A percentile compares a stretch with the other conserved stretches of the same genome.
phyloP scores from a whole-genome alignment of 2,329 filamentous ascomycete genomes.

The Cytospora leucostoma region DNA sequence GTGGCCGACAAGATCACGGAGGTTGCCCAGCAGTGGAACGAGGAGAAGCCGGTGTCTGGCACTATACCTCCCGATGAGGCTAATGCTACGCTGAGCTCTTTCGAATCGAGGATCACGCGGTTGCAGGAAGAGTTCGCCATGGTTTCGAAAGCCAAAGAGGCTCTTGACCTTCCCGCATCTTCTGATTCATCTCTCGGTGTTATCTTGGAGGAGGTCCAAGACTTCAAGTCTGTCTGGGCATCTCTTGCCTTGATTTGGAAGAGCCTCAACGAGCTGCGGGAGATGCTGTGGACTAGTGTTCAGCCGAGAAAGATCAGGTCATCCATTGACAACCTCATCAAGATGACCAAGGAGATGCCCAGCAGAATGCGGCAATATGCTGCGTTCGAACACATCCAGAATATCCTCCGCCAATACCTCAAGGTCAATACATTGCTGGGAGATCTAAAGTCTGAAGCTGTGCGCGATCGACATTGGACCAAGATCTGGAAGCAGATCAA shows the following conservation, averaged over 20 bases:
- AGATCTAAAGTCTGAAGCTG: conserved; percentile 94
- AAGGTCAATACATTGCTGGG: conserved; percentile 88
- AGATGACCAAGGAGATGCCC: conserved; percentile 99
- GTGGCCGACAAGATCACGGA: conserved; percentile 86
- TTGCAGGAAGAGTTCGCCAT: conserved; percentile 88
- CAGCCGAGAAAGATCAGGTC: conserved; percentile 90
- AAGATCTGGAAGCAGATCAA: conserved; percentile 97
- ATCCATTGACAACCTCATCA: conserved; percentile 87
- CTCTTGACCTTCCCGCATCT: conserved; percentile 81
- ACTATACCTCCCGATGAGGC: conserved; percentile 89
- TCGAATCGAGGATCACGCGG: conserved; percentile 81
- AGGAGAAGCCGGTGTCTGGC: conserved; percentile 95
- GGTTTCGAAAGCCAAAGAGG: conserved; percentile 95
- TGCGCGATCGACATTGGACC: conserved; percentile 94
- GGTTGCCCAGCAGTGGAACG: conserved; percentile 84
- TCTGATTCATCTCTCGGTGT: conserved; percentile 79
- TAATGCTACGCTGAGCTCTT: conserved; percentile 76
- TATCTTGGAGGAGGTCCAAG: conserved; percentile 92
- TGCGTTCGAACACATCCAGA: conserved; percentile 98
- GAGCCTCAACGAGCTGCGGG: conserved; percentile 88
- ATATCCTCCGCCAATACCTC: conserved; percentile 80
- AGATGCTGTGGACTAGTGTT: conserved; percentile 91
- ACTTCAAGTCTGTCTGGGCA: conserved; percentile 99
- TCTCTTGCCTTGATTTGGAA: conserved; percentile 95
- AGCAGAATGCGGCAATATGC: conserved; percentile 99